Evolutionary conservation across 352 stramenopile genomes (phyloP).

Genomic region (Phytophthora multivora): DNA sequence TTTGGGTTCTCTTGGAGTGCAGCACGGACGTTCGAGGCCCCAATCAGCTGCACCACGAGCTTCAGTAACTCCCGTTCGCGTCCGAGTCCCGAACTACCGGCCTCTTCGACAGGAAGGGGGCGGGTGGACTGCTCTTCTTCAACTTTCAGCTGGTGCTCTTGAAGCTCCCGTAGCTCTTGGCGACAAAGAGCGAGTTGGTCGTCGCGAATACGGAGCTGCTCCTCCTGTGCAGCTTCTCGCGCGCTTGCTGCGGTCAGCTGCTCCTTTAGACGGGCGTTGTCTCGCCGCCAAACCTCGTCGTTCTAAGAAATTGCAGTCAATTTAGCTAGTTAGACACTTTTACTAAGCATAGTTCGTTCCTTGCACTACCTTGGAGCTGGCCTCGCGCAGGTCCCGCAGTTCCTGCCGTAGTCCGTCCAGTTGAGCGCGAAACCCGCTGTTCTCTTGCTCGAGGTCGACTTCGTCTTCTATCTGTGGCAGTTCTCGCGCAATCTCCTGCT

Average conservation of each 20-base stretch:
- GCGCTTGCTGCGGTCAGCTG: conserved; percentile 9
- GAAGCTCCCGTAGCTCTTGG: conserved; percentile 22
- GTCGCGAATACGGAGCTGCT: conserved; percentile 11
- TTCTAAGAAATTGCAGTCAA: too few species aligned
- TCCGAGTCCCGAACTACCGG: conserved; percentile 21
- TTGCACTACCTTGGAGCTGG: conserved; percentile 18
- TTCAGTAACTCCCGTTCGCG: conserved; percentile 26
- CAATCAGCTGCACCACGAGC: conserved; percentile 26
- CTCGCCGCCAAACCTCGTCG: conserved; percentile 27
- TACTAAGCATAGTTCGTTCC: too few species aligned
- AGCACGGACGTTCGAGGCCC: conserved; percentile 18
- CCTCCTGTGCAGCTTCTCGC: conserved; percentile 15
- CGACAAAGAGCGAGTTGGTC: conserved; percentile 19
- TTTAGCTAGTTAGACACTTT: too few species aligned
- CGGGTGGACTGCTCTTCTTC: conserved; percentile 9
- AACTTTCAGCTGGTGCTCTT: conserved; percentile 15
- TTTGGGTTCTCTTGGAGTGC: conserved; percentile 27
- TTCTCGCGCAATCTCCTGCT: background rate
- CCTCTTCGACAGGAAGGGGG: background rate
- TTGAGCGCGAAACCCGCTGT: conserved; percentile 6
- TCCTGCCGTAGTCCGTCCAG: conserved; percentile 17
- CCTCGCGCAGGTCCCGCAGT: conserved; percentile 17
- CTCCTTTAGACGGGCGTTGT: conserved; percentile 28
- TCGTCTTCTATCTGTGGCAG: conserved; percentile 4
- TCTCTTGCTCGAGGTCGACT: conserved; percentile 11